Evolutionary conservation across 202 grass and related monocot species (phyloP).

Genomic region (Hordeum pubiflorum): DNA sequence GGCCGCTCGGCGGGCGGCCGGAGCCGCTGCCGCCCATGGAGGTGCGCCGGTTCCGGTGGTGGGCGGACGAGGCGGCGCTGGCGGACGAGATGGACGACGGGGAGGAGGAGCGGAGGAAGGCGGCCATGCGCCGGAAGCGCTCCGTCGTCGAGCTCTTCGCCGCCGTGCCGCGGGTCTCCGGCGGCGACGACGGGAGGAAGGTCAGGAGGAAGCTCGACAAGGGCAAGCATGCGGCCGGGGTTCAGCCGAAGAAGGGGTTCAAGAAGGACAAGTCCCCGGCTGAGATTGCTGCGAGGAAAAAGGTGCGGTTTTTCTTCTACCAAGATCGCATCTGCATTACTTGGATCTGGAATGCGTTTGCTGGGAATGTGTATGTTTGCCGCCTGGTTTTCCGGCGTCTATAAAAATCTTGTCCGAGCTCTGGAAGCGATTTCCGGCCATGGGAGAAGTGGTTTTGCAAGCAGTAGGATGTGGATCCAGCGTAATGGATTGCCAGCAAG

Average conservation of each 20-base stretch:
- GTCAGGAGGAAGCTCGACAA: conserved; percentile 9
- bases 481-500: not conserved
- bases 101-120: conserved; percentile 30
- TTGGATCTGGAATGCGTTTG: not conserved
- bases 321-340: not conserved
- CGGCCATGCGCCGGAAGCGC: conserved; percentile 58
- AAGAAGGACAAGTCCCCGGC: conserved; percentile 28
- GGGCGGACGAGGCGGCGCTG: conserved; percentile 48
- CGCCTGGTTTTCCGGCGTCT: not conserved
- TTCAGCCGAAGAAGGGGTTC: conserved; percentile 24
- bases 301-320: conserved; percentile 32
- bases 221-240: not conserved
- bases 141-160: conserved; percentile 75
- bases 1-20: conserved; percentile 51
- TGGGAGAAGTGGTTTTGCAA: not conserved
- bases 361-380: not conserved
- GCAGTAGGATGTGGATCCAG: not conserved
- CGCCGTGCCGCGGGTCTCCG: conserved; percentile 44
- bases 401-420: not conserved
- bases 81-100: conserved; percentile 29
- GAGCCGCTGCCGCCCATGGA: conserved; percentile 45
- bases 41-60: conserved; percentile 66
- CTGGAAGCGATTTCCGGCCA: not conserved
- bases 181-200: not conserved
- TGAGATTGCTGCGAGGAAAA: conserved; percentile 15